Evolutionary conservation across 1,284 basidiomycete species (phyloP), one percentile per base, ranked within the genome.

Genomic region (Naganishia albida): DNA sequence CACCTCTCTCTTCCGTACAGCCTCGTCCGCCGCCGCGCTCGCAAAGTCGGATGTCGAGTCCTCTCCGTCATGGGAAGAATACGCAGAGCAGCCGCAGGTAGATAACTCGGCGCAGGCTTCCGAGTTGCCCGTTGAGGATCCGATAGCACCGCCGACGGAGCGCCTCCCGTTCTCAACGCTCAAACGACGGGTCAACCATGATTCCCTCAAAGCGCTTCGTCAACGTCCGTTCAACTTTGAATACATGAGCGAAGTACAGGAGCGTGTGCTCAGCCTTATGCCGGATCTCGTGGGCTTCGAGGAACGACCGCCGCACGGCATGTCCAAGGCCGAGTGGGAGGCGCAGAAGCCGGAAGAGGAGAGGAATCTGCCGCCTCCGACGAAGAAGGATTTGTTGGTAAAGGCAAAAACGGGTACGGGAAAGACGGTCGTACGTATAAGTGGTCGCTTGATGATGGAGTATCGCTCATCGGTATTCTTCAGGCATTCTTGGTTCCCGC

Each of bases 371-470:
- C 43, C 71, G 59, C 68, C 70, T 40, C 64, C 57, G 13, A 70
- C 68, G 18, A 70, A 72, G 67, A 72, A 72, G 57, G 72, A 73
- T 74, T 60, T 79, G 70, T 67, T 77, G 69, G 70, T 75, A 70
- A 77, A 77, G 75, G 91, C 93, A n/a, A 90, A 88, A 77, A 95
- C 93, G 0, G 92, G 93, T 49, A 94, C 93, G 0, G 93, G 93
- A 56, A 97, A 96, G 80, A 96, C 93, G 0, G 81, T 94, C 40
- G 78, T 75, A 49, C 66, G 76, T 72, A 1, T 10, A 25, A 23
- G 38, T 59, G 38, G 25, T 23, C 13, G 25, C 34, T 12, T 39
- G 13, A 43, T 39, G 18, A 23, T 18, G 25, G 25, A 13, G 12
- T 12, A 2, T 30, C 40, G 62, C 62, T 51, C 34, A 67, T 46